Percentiles rank a stretch among this genome's conserved stretches.
These are phyloP conservation scores for Erysimum cheiri DNA, from an alignment of 441 rosid species.

Conservation along the genomic window DNA sequence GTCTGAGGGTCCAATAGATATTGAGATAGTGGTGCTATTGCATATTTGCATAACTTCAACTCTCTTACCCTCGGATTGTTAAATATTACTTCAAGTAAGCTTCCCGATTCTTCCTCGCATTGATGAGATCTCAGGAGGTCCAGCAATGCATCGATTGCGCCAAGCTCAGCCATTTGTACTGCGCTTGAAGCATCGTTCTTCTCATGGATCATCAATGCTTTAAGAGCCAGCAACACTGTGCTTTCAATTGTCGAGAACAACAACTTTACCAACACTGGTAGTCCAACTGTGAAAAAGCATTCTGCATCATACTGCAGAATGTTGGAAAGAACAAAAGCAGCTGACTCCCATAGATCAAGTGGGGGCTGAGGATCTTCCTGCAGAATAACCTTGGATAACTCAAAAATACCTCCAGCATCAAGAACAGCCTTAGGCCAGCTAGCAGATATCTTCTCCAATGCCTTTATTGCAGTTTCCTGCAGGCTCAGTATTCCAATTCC, in stretches of 20 bases:
- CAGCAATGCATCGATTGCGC: slow-evolving; percentile 93
- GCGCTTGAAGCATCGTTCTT: slow-evolving; percentile 94
- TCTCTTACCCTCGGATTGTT: slow-evolving; percentile 97
- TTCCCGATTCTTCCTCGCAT: slow-evolving; percentile 94
- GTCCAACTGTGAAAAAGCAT: slow-evolving; percentile 88
- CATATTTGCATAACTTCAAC: slow-evolving; percentile 87
- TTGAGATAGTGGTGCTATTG: slow-evolving; percentile 90
- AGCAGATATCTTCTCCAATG: slow-evolving; percentile 85
- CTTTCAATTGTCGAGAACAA: slow-evolving; percentile 83
- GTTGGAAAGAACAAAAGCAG: slow-evolving; percentile 86
- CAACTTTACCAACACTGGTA: slow-evolving; percentile 78
- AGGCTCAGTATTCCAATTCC: slow-evolving; percentile 84
- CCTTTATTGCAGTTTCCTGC: slow-evolving; percentile 98
- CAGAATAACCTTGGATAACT: slow-evolving; percentile 90
- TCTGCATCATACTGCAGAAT: slow-evolving; percentile 94
- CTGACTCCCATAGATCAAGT: slow-evolving; percentile 93
- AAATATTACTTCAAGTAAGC: slow-evolving; percentile 89
- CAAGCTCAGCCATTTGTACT: slow-evolving; percentile 98
- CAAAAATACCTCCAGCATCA: slow-evolving; percentile 91
- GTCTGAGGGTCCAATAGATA: slow-evolving; percentile 98
- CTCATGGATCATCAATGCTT: slow-evolving; percentile 95
- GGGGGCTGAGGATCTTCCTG: slow-evolving; percentile 95
- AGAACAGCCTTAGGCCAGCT: slow-evolving; percentile 96
- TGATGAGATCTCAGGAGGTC: slow-evolving; percentile 95
- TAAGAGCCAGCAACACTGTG: slow-evolving; percentile 82